Evolutionary conservation across 83 land plant species (phyloP).

Genomic region (Larix sibirica): DNA sequence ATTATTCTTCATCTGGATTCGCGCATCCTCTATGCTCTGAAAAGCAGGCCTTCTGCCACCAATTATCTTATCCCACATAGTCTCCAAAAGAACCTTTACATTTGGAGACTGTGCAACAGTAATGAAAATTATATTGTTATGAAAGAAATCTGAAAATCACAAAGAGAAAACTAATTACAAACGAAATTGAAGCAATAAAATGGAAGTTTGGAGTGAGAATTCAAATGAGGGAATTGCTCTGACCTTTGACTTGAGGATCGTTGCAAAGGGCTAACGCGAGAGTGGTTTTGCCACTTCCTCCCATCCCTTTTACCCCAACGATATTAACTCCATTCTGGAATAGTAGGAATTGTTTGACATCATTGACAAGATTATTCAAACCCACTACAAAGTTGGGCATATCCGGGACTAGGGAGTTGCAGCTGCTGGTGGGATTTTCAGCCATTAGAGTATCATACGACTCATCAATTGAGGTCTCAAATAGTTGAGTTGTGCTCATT

Average conservation of each 20-base stretch:
- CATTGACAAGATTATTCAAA: neutral
- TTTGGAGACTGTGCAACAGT: neutral
- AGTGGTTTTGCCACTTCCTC: neutral
- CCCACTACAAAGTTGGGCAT: constrained; percentile 10
- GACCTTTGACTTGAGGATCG: neutral
- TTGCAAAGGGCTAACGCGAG: neutral
- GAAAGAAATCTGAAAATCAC: neutral
- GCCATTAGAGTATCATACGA: neutral
- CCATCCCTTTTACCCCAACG: constrained; percentile 8
- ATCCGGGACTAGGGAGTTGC: neutral
- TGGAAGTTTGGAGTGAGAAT: no score
- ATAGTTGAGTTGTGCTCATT: neutral
- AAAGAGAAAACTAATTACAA: neutral
- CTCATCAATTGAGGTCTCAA: neutral
- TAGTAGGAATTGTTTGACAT: constrained; percentile 1
- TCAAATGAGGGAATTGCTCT: neutral
- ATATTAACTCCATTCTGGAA: neutral
- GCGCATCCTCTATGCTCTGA: constrained; percentile 15
- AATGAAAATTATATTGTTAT: neutral
- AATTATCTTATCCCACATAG: constrained; percentile 5
- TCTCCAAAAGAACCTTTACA: constrained; percentile 6
- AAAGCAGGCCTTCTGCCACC: constrained; percentile 1
- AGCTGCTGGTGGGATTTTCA: neutral
- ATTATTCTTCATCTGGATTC: neutral
- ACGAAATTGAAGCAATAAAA: no score